Base-by-base conservation (phyloP, 2,329 filamentous ascomycete genomes). In the Trichoderma cornu-damae region DNA sequence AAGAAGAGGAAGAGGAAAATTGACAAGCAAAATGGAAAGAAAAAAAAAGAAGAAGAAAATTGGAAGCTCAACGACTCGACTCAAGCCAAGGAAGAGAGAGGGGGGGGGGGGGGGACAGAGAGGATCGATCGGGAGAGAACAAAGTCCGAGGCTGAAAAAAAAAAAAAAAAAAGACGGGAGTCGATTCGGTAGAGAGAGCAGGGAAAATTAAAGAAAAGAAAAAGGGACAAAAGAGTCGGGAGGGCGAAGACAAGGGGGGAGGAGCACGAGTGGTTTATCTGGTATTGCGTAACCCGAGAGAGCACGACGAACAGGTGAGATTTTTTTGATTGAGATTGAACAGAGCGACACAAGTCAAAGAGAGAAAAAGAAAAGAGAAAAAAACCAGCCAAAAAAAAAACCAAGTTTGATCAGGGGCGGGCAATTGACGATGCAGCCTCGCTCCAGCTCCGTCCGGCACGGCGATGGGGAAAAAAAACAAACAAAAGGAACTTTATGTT, bases 251-350 rank as follows among this genome's bases (percentile, higher is more conserved):
- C 43, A 47, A 44, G 37, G 38, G 28, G 37, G 24, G 38, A 46
- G 22, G 35, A 32, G 51, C 37, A 54, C 22, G 34, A 56, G 38
- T 40, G 48, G 55, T 35, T n/a, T 51, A 40, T 49, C 54, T 57
- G 35, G 47, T 52, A 42, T 51, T 55, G 51, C 51, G 51, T 55
- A 55, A 47, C 51, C 32, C 51, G 42, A 46, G n/a, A n/a, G n/a
- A n/a, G 30, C 38, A 44, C 30, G 20, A 20, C 20, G 38, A 12
- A 11, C 38, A 28, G 42, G 51, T 55, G 51, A 55, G 51, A 55
- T 37, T 30, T 14, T n/a, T 22, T 40, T 11, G n/a, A 44, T 43
- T 32, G 49, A 34, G 24, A 22, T 11, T 14, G 44, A 35, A 20
- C n/a, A 34, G 32, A 32, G 46, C n/a, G 44, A 34, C n/a, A n/a